Evolutionary conservation across 2,329 filamentous ascomycete genomes (phyloP).

Genomic region (Penicillium occitanis): DNA sequence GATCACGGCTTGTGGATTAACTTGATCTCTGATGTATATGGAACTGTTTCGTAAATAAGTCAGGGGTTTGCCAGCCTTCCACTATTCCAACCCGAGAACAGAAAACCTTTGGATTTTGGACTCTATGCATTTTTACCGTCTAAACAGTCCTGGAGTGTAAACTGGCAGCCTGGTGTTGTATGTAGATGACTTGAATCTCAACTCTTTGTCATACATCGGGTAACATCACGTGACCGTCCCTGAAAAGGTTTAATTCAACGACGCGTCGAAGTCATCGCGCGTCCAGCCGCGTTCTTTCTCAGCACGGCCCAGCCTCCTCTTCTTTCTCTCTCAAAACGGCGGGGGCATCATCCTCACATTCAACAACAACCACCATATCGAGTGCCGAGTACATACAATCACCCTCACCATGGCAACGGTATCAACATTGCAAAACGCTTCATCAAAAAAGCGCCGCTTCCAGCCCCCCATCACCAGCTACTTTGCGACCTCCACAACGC

Average conservation of each 20-base stretch:
- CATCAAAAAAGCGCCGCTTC: conserved; percentile 47
- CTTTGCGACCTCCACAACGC: conserved; percentile 32
- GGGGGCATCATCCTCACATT: neutral
- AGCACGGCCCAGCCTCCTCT: conserved; percentile 19
- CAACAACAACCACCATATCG: neutral
- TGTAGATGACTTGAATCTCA: neutral
- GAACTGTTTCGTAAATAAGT: too few species aligned
- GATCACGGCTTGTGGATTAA: too few species aligned
- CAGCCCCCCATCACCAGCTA: conserved; percentile 45
- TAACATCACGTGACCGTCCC: conserved; percentile 20
- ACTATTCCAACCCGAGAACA: too few species aligned
- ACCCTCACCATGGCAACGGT: conserved; percentile 3
- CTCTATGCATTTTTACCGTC: too few species aligned
- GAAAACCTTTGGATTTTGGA: too few species aligned
- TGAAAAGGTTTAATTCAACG: conserved; percentile 28
- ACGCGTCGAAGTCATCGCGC: conserved; percentile 26
- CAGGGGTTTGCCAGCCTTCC: too few species aligned
- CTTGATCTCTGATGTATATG: too few species aligned
- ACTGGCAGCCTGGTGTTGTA: neutral
- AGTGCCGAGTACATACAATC: neutral
- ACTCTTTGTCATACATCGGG: neutral
- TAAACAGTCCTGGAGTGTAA: neutral
- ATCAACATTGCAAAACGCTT: conserved; percentile 9
- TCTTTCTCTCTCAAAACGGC: neutral
- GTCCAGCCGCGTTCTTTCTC: conserved; percentile 26